phyloP scores from a whole-genome alignment of 2,329 filamentous ascomycete genomes.

The Fusarium sp. region DNA sequence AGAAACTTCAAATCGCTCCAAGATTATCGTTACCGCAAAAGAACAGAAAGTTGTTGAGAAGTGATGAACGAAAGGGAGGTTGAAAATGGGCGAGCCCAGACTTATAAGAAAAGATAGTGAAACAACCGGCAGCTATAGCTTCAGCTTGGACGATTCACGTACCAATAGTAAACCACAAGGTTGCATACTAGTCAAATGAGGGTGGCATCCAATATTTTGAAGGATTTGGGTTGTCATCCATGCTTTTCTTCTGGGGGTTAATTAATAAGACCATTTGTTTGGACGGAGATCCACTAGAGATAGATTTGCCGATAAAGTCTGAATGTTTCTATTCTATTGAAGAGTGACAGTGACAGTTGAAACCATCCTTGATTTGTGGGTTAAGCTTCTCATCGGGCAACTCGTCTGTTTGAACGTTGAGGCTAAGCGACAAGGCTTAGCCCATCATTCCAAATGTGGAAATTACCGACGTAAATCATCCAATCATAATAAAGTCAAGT shows the following conservation, averaged over 20 bases:
- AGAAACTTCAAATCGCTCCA: not conserved
- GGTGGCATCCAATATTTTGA: not conserved
- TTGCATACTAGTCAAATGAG: not conserved
- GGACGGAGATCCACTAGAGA: not conserved
- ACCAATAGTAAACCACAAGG: not conserved
- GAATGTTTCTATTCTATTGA: too few relatives aligned
- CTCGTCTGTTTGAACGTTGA: not conserved
- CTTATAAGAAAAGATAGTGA: not conserved
- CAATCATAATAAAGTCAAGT: not conserved
- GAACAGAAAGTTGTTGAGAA: not conserved
- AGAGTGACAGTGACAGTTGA: not conserved
- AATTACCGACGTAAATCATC: not conserved
- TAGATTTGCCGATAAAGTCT: not conserved
- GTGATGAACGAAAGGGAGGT: not conserved
- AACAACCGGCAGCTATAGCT: not conserved
- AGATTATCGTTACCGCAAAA: rapidly evolving
- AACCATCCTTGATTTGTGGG: not conserved
- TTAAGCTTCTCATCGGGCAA: not conserved
- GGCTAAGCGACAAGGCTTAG: not conserved
- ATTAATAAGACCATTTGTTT: not conserved
- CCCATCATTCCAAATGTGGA: not conserved
- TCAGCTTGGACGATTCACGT: not conserved
- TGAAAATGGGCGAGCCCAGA: not conserved
- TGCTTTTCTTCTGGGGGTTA: not conserved
- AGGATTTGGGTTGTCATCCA: not conserved